Percentiles rank a stretch among this genome's conserved stretches.
Conservation (phyloP, 164 flowering plant genomes). For the Pachysandra terminalis region DNA sequence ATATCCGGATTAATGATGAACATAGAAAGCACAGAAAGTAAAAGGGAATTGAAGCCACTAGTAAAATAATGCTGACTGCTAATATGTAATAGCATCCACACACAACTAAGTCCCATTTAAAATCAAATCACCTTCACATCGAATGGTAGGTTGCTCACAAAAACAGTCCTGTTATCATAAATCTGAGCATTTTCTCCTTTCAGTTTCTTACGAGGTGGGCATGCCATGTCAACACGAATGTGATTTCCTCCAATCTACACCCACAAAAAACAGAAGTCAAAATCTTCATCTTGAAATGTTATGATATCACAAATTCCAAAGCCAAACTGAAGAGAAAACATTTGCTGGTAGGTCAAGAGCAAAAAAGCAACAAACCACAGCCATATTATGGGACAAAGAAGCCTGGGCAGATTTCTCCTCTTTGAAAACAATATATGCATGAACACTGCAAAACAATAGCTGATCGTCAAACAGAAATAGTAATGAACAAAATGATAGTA, state of each 20-base stretch:
- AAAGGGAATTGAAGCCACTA: background rate
- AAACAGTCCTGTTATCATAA: slow-evolving; percentile 86
- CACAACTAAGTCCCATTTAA: background rate
- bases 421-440: slow-evolving; percentile 87
- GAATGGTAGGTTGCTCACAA: slow-evolving; percentile 94
- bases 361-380: slow-evolving; percentile 49
- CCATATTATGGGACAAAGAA: slow-evolving; percentile 83
- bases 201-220: slow-evolving; percentile 93
- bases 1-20: background rate
- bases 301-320: background rate
- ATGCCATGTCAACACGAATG: slow-evolving; percentile 89
- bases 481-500: too few species aligned
- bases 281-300: background rate
- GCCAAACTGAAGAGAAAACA: background rate
- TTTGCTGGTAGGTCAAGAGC: background rate
- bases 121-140: slow-evolving; percentile 73
- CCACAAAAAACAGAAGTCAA: slow-evolving; percentile 8
- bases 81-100: background rate
- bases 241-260: slow-evolving; percentile 85
- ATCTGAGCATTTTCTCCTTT: slow-evolving; percentile 63
- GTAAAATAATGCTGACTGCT: background rate
- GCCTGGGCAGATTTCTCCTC: slow-evolving; percentile 73
- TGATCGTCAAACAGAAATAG: too few species aligned
- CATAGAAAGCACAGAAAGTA: background rate
- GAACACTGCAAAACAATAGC: slow-evolving; percentile 52